A percentile compares a stretch with the other conserved stretches of the same genome.
Conservation (phyloP, 148 eudicot genomes). For the Nepenthes gracilis region DNA sequence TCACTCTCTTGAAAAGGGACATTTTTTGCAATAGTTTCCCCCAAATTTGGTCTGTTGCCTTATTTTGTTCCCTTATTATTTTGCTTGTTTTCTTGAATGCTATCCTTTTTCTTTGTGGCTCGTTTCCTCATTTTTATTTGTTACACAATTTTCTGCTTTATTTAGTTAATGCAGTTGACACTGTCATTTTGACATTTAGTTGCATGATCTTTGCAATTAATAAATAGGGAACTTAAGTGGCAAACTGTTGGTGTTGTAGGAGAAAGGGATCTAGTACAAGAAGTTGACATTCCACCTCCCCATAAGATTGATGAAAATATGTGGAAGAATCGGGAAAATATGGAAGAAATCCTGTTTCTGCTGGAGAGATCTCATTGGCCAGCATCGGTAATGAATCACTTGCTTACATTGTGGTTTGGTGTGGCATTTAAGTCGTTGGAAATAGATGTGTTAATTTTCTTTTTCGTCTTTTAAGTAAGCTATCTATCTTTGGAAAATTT, state of each 20-base stretch:
- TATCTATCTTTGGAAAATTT: too few species aligned
- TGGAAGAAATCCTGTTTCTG: slow-evolving; percentile 74
- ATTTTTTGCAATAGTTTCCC: too few species aligned
- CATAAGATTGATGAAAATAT: slow-evolving; percentile 94
- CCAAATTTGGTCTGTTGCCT: too few species aligned
- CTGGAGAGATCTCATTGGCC: slow-evolving; percentile 75
- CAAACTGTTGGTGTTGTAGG: slow-evolving; percentile 23
- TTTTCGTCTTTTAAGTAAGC: too few species aligned
- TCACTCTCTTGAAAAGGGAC: too few species aligned
- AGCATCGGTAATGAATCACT: slow-evolving; percentile 26
- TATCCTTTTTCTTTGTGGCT: background rate
- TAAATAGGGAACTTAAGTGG: background rate
- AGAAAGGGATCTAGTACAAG: slow-evolving; percentile 39
- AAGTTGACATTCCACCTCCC: slow-evolving; percentile 64
- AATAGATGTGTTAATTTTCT: too few species aligned
- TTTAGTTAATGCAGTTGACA: background rate
- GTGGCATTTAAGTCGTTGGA: too few species aligned
- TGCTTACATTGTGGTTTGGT: background rate
- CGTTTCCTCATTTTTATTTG: background rate
- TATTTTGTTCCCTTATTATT: too few species aligned
- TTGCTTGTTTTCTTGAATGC: too few species aligned
- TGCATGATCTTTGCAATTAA: background rate
- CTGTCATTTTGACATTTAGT: background rate
- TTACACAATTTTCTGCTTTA: background rate
- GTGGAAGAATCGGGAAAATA: slow-evolving; percentile 95